Evolutionary conservation across 1,139 yeast genomes (phyloP).

Genomic region (Lodderomyces margitis): DNA sequence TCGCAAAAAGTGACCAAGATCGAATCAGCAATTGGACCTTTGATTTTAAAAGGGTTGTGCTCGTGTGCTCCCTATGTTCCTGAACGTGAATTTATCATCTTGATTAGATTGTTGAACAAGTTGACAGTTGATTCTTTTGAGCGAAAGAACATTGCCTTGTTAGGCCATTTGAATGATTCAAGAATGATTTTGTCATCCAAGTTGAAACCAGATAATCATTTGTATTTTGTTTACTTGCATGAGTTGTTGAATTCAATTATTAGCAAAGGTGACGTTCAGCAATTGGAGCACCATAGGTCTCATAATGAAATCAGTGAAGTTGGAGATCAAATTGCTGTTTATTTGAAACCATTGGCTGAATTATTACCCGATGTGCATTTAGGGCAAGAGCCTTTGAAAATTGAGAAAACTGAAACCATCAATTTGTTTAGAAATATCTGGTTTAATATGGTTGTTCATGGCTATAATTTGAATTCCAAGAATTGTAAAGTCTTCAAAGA

Average conservation of each 20-base stretch:
- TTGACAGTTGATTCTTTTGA: constrained; percentile 34
- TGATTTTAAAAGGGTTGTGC: constrained; percentile 55
- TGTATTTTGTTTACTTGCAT: constrained; percentile 57
- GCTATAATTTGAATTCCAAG: constrained; percentile 64
- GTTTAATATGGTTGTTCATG: constrained; percentile 94
- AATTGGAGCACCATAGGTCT: constrained; percentile 76
- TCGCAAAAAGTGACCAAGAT: constrained; percentile 69
- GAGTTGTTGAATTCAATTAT: constrained; percentile 69
- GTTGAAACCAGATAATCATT: constrained; percentile 40
- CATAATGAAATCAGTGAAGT: constrained; percentile 75
- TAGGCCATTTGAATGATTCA: constrained; percentile 43
- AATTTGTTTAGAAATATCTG: constrained; percentile 81
- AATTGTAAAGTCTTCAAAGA: constrained; percentile 45
- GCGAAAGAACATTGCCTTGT: constrained; percentile 30
- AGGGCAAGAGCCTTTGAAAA: constrained; percentile 33
- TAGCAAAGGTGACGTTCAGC: constrained; percentile 80
- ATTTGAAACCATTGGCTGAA: constrained; percentile 72
- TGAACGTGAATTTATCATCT: constrained; percentile 55
- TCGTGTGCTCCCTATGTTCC: constrained; percentile 59
- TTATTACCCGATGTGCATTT: constrained; percentile 60
- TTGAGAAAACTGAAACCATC: constrained; percentile 47
- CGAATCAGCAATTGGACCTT: constrained; percentile 36
- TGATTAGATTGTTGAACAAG: constrained; percentile 49
- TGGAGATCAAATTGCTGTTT: constrained; percentile 69
- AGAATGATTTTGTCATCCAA: constrained; percentile 53